Base-by-base conservation (phyloP, 2,329 filamentous ascomycete genomes). In the Curvularia eragrostidis region DNA sequence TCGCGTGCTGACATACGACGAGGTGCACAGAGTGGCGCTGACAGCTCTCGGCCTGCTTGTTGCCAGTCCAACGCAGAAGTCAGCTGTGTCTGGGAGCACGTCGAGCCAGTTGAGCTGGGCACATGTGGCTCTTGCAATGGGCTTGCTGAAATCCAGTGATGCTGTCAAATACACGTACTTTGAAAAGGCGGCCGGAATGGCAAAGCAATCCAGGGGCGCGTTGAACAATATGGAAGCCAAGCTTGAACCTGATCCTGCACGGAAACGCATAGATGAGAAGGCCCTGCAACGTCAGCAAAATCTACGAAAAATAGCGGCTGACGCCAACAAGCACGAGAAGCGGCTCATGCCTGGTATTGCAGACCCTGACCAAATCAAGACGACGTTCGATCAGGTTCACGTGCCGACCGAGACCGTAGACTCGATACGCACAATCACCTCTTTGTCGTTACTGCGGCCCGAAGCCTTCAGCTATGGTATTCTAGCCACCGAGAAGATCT, bases 401-500 rank as follows among this genome's bases (percentile, higher is more conserved):
- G 92, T 89, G 1, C 88, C 93, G 0, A 78, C 83, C 0, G 91
- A 93, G 59, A 97, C 92, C 2, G 90, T 96, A 28, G 91, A 95
- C 21, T 90, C 93, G 1, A 83, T 99, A 53, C 93, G 94, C 74
- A 91, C 92, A 5, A 84, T 98, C 49, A 99, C 95, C 0, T 91
- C 91, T 0, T 82, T 99, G 18, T 95, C 93, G 0, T 83, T 99
- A 5, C 83, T 91, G 49, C 88, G 94, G 0, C 95, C 95, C 0
- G 93, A 98, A 61, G 94, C 93, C n/a, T 99, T 98, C 78, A 89
- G 88, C 10, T 99, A 99, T 67, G 95, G 95, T 77, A 91, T 99
- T 3, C 84, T 99, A 12, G 91, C 93, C 1, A 91, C 88, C 0
- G 93, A 98, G 72, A 91, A 92, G 67, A 96, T 99, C 48, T 91